phyloP scores from a whole-genome alignment of 78 protist genomes.

The Pirum gemmata region DNA sequence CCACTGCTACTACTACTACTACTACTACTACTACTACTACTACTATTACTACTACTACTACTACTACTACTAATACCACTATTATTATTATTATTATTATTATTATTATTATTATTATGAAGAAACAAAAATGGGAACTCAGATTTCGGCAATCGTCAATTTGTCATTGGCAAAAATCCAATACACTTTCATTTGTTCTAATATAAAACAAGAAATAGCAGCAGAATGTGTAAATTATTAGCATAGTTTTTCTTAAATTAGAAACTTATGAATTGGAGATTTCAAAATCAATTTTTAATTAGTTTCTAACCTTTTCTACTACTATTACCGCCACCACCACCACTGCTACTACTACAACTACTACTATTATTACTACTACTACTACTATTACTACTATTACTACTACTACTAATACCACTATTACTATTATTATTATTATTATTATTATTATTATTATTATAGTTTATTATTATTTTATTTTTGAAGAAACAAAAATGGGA shows the following conservation, averaged over 20 bases:
- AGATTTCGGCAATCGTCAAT: no score
- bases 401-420: no score
- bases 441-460: no score
- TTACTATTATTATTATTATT: neutral
- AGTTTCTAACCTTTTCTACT: neutral
- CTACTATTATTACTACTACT: constrained; percentile 8
- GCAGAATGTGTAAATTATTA: neutral
- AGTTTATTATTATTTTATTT: neutral
- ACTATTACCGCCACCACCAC: neutral
- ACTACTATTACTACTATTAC: constrained; percentile 15
- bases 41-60: constrained; percentile 15
- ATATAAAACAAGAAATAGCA: neutral
- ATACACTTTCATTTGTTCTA: no score
- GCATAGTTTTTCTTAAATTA: no score
- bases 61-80: constrained; percentile 1
- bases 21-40: constrained; percentile 20
- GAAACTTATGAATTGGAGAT: neutral
- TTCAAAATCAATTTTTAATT: neutral
- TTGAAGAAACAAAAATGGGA: no score
- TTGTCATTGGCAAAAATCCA: no score
- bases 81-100: neutral
- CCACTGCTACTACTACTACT: constrained; percentile 16
- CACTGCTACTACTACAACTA: constrained; percentile 4
- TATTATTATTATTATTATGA: neutral
- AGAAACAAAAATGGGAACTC: no score